Percentiles rank a stretch among this genome's conserved stretches.
Conservation (phyloP, 2,329 filamentous ascomycete species). For the Clonostachys rhizophaga region DNA sequence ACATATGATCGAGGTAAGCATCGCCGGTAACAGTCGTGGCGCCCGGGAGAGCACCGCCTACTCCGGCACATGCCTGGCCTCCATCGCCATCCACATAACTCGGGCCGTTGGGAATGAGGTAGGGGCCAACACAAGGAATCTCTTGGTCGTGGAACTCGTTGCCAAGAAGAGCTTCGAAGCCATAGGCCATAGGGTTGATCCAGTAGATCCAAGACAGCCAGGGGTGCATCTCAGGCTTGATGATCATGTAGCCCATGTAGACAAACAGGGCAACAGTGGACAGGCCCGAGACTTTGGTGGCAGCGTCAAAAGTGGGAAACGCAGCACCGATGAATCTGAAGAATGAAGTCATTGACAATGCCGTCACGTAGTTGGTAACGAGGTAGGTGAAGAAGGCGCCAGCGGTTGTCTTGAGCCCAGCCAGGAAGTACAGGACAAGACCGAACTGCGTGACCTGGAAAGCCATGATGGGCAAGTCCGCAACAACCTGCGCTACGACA, state of each 20-base stretch:
- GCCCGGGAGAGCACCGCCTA: conserved; percentile 48
- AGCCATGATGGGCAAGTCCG: conserved; percentile 50
- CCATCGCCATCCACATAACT: conserved; percentile 31
- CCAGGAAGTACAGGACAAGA: conserved; percentile 61
- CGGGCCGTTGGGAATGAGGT: conserved; percentile 45
- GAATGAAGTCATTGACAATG: conserved; percentile 54
- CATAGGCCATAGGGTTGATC: conserved; percentile 59
- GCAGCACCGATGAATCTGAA: conserved; percentile 52
- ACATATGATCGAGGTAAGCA: conserved; percentile 50
- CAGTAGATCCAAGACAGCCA: conserved; percentile 62
- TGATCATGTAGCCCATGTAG: conserved; percentile 62
- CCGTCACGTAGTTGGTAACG: conserved; percentile 42
- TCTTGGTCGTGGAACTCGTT: conserved; percentile 64
- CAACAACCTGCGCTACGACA: conserved; percentile 51
- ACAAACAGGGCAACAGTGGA: conserved; percentile 47
- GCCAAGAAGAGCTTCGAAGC: conserved; percentile 61
- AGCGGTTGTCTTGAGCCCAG: conserved; percentile 45
- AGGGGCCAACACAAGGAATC: conserved; percentile 42
- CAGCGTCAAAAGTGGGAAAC: conserved; percentile 52
- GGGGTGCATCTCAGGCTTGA: conserved; percentile 54
- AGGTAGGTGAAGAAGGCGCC: conserved; percentile 59
- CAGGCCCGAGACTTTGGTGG: conserved; percentile 51
- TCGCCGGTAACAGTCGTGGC: conserved; percentile 47
- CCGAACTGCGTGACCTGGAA: conserved; percentile 57
- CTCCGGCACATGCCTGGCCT: conserved; percentile 51